Conservation (phyloP, 2,329 filamentous ascomycete genomes). For the Stromatinia cepivora region DNA sequence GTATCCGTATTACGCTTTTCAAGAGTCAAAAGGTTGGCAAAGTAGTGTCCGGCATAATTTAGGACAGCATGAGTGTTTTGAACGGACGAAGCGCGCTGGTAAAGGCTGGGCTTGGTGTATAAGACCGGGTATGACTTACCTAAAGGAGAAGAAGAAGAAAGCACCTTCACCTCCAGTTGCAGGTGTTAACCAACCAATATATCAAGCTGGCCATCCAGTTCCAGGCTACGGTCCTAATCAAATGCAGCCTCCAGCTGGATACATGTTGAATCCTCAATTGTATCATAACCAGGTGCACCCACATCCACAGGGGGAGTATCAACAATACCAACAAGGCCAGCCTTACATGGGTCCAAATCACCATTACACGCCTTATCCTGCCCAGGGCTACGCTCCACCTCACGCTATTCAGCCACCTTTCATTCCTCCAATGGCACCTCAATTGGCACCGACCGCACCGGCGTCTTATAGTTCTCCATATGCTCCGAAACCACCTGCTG, state of each 20-base stretch:
- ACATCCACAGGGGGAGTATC: conserved; percentile 20
- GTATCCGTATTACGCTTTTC: conserved; percentile 59
- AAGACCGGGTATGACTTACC: conserved; percentile 53
- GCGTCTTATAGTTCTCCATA: conserved; percentile 42
- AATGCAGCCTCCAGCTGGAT: conserved; percentile 19
- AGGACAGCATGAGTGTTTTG: conserved; percentile 56
- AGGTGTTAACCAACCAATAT: conserved; percentile 36
- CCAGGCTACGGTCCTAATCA: conserved; percentile 24
- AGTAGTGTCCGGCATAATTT: conserved; percentile 63
- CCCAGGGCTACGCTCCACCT: conserved; percentile 21
- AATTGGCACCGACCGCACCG: conserved; percentile 28
- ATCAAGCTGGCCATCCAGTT: conserved; percentile 33
- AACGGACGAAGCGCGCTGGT: conserved; percentile 52
- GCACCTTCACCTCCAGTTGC: conserved; percentile 45
- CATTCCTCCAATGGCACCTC: conserved; percentile 32
- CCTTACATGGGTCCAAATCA: conserved; percentile 30
- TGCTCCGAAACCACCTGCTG: conserved; percentile 36
- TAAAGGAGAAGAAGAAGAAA: conserved; percentile 54
- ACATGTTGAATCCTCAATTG: conserved; percentile 36
- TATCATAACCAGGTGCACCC: conserved; percentile 30
- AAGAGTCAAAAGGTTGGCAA: conserved; percentile 58
- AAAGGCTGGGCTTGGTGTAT: conserved; percentile 60
- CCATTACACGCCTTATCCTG: conserved; percentile 23
- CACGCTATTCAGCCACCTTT: conserved; percentile 25
- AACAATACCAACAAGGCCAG: conserved; percentile 31